These are phyloP conservation scores for Citrus medica DNA, from an alignment of 345 rosid genomes.

Conservation along the genomic window DNA sequence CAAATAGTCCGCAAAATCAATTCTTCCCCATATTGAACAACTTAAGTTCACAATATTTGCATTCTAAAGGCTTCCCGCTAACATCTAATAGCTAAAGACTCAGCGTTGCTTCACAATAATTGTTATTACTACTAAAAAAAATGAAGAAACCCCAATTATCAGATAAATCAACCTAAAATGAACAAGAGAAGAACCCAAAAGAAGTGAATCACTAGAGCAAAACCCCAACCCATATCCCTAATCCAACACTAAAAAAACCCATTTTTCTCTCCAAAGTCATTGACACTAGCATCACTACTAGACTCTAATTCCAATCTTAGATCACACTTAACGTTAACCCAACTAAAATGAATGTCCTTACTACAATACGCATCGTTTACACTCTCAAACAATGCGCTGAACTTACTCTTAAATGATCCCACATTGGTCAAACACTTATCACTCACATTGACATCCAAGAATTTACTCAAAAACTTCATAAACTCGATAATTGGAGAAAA, in stretches of 20 bases:
- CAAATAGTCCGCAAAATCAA: slow-evolving; percentile 27
- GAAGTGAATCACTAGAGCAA: slow-evolving; percentile 63
- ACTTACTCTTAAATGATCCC: slow-evolving; percentile 32
- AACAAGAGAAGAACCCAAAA: slow-evolving; percentile 57
- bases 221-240: slow-evolving; percentile 75
- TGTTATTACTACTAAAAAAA: slow-evolving; percentile 10
- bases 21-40: slow-evolving; percentile 35
- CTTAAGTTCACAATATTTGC: slow-evolving; percentile 69
- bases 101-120: slow-evolving; percentile 18
- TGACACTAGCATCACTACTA: slow-evolving; percentile 6
- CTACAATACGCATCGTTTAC: background rate
- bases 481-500: slow-evolving; percentile 52
- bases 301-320: slow-evolving; percentile 2
- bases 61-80: slow-evolving; percentile 64
- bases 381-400: slow-evolving; percentile 43
- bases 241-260: slow-evolving; percentile 45
- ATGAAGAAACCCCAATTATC: slow-evolving; percentile 40
- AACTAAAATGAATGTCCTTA: too few species aligned
- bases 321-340: slow-evolving; percentile 20
- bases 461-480: slow-evolving; percentile 39
- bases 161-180: slow-evolving; percentile 89
- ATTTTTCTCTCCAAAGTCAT: slow-evolving; percentile 20
- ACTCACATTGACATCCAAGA: slow-evolving; percentile 35
- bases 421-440: slow-evolving; percentile 34
- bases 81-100: slow-evolving; percentile 72